Base-by-base conservation (phyloP, 108 stramenopile genomes). In the Seminavis robusta region DNA sequence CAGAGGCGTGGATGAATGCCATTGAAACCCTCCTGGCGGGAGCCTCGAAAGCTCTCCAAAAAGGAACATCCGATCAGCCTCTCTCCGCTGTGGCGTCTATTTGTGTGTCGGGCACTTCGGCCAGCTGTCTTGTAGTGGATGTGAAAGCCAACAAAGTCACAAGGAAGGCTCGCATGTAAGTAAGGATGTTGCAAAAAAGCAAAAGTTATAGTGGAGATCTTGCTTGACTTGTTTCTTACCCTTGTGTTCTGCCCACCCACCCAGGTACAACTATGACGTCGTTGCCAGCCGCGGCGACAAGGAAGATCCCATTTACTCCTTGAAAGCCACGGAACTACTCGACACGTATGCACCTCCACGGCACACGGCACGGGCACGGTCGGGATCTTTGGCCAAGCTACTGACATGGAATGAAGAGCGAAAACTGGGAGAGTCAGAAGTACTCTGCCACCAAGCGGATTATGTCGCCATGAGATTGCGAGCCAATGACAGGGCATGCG, bases 391-490 rank as follows among this genome's bases (percentile, higher is more conserved):
- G 61, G 91, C 94, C 30, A 97, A 97, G 60, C 67, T 95, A 11
- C 52, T 97, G 32, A 41, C 84, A 44, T 97, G 94, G 94, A 79
- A 81, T 38, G 63, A 81, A 30, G 86, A 92, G 56, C 43, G 60
- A 44, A 63, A 91, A 6, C 57, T 94, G 41, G 8, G 60, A 13
- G 32, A 36, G 10, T 47, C 44, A n/a, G 92, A 95, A 65, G 61
- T 69, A 25, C 34, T 95, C 4, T 86, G 71, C 53, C 96, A 97
- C 80, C 96, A 97, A 75, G 81, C 93, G n/a, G 96, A 97, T 63
- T 97, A 88, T 59, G 65, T 90, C 37, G 71, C 94, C 6, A 39
- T 73, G 52, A 71, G 69, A 43, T 45, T 92, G 17, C 52, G 86
- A 61, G 38, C 59, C 30, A 63, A 71, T 10, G 28, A 52, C 1